Percentiles rank a stretch among this genome's conserved stretches.
These are phyloP conservation scores for Curvularia hawaiiensis DNA, from an alignment of 2,329 filamentous ascomycete genomes.

Conservation along the genomic window DNA sequence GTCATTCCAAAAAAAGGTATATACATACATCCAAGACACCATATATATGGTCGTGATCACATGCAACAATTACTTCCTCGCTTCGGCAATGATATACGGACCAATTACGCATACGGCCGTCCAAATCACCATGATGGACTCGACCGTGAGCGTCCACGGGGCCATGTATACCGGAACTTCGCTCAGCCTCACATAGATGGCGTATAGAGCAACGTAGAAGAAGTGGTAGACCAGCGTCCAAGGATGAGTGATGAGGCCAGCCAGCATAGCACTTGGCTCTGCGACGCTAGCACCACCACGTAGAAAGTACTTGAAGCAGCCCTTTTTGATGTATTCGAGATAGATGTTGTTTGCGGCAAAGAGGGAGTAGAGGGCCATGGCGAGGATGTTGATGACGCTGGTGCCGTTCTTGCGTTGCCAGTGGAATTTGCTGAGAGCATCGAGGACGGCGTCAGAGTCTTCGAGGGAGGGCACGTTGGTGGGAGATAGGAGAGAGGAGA, in stretches of 20 bases:
- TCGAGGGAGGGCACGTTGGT: conserved; percentile 69
- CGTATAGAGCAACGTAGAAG: conserved; percentile 88
- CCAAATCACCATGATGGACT: conserved; percentile 73
- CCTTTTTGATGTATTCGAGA: conserved; percentile 79
- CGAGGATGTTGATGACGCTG: conserved; percentile 95
- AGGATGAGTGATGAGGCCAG: conserved; percentile 78
- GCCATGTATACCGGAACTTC: conserved; percentile 51
- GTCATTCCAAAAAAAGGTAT: background rate
- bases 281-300: conserved; percentile 72
- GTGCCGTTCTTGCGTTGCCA: conserved; percentile 83
- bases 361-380: conserved; percentile 87
- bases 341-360: conserved; percentile 75
- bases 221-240: conserved; percentile 87
- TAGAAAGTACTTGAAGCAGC: conserved; percentile 93
- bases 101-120: conserved; percentile 83
- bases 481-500: conserved; percentile 76
- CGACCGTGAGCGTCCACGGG: conserved; percentile 63
- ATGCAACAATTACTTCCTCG: conserved; percentile 44
- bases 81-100: conserved; percentile 77
- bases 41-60: conserved; percentile 5
- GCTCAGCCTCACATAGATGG: conserved; percentile 72
- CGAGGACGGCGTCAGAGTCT: conserved; percentile 68
- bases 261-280: conserved; percentile 81
- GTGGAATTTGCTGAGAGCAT: conserved; percentile 78
- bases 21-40: background rate